Evolutionary conservation across 2,329 filamentous ascomycete genomes (phyloP).

Genomic region (Beauveria asiatica): DNA sequence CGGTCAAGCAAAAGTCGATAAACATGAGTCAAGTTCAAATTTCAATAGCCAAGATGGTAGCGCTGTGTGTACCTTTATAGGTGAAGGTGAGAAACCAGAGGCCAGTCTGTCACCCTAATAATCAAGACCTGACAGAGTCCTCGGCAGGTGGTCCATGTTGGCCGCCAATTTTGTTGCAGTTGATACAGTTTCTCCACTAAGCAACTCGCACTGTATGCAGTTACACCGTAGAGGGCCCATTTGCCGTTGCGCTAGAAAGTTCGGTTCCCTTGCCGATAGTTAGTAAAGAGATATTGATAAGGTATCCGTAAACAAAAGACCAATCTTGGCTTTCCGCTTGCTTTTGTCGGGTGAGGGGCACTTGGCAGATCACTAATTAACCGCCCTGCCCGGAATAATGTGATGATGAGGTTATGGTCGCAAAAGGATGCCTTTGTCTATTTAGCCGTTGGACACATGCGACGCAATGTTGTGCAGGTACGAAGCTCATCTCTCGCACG

Average conservation of each 20-base stretch:
- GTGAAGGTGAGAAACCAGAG: not conserved
- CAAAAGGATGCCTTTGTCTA: too few relatives aligned
- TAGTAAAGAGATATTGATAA: not conserved
- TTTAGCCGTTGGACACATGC: too few relatives aligned
- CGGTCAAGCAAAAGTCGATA: not conserved
- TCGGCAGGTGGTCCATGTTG: not conserved
- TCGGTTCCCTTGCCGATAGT: not conserved
- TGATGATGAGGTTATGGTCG: too few relatives aligned
- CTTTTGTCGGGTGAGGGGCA: not conserved
- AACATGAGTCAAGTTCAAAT: too few relatives aligned
- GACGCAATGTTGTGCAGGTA: not conserved
- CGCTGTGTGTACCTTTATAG: not conserved
- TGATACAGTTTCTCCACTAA: not conserved
- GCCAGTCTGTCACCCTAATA: not conserved
- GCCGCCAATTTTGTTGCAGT: not conserved
- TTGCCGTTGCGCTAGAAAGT: conserved; percentile 5
- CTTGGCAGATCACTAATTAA: not conserved
- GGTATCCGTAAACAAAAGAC: conserved; percentile 5
- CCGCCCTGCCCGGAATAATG: too few relatives aligned
- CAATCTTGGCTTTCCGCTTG: not conserved
- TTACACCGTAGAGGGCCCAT: conserved; percentile 7
- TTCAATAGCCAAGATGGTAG: not conserved
- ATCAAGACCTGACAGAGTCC: not conserved
- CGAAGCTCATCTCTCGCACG: not conserved
- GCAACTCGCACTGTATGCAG: conserved; percentile 1